Base-by-base conservation (phyloP, 2,329 filamentous ascomycete species). In the Aspergillus nomiae region DNA sequence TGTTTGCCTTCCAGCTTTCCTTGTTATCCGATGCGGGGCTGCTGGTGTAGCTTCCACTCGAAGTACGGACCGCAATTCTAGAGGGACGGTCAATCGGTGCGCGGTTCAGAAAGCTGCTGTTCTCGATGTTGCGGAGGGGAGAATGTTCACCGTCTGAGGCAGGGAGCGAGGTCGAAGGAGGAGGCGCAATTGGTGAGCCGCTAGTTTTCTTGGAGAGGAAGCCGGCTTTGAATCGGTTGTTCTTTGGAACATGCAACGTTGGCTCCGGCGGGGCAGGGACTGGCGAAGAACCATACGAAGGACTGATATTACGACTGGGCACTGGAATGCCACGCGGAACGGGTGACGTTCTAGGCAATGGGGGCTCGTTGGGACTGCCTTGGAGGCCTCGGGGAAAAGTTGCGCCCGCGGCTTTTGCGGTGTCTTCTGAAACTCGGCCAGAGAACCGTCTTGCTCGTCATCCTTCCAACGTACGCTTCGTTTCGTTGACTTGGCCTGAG, bases 351-450 rank as follows among this genome's bases (percentile, higher is more conserved):
- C 82, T 78, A n/a, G 81, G 80, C n/a, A 83, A 67, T 14, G 71
- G 73, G 24, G 77, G 73, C 53, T 87, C 85, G 46, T 83, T 76
- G 32, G 85, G 84, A 19, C 85, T 86, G 28, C 78, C 77, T 56
- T 88, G 85, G 3, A 60, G 60, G 26, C 78, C 77, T 56, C 85
- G 10, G 61, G 60, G 30, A 58, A 59, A 8, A 88, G 86, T 0
- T 87, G 86, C 2, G 83, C 82, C 19, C 86, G 82, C 10, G 85
- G 77, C 73, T 89, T 91, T 76, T 93, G 86, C 1, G 95, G 94
- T 3, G 94, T 97, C 79, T 92, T 92, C 73, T 94, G 92, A 74
- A 94, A 97, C 74, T 98, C 95, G 12, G 91, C 93, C 61, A 98
- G 81, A 0, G 90, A 89, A 28, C 93, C 94, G 58, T 94, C 88